These are phyloP conservation scores for Chaetomium strumarium DNA, from an alignment of 2,329 filamentous ascomycete genomes.

Conservation along the genomic window DNA sequence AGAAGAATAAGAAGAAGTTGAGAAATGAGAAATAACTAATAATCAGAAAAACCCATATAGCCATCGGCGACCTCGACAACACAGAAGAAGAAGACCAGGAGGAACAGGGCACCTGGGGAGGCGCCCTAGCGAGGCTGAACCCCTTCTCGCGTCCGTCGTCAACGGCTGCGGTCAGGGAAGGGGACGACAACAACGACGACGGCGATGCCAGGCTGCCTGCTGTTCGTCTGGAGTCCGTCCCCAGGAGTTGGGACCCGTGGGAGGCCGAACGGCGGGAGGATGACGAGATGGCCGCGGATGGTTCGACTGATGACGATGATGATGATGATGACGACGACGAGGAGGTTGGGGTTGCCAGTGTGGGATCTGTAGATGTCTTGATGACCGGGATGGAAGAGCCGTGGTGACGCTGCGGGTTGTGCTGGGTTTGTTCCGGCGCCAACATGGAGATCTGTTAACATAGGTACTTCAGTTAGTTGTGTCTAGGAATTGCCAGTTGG, in stretches of 20 bases:
- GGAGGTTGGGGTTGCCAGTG: background rate
- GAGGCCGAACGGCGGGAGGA: background rate
- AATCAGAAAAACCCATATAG: too few species aligned
- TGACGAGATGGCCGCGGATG: background rate
- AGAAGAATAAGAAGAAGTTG: background rate
- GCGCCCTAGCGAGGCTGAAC: constrained; percentile 3
- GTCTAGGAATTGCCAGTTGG: too few species aligned
- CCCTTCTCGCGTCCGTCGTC: constrained; percentile 5
- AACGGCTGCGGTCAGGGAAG: background rate
- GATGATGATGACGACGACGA: background rate
- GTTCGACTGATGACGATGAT: background rate
- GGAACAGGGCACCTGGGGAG: background rate
- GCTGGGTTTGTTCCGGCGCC: background rate
- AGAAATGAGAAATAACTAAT: background rate
- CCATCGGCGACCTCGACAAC: constrained; percentile 2
- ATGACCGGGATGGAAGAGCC: constrained; percentile 9
- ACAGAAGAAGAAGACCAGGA: too few species aligned
- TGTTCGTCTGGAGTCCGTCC: background rate
- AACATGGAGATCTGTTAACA: background rate
- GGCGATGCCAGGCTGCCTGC: constrained; percentile 1
- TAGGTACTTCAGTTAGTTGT: too few species aligned
- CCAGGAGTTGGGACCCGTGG: constrained; percentile 11
- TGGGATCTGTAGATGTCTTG: constrained; percentile 3
- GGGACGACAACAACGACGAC: background rate
- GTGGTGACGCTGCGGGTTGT: background rate